Evolutionary conservation across 768 basidiomycete species (phyloP).

Genomic region (Auricularia sp.): DNA sequence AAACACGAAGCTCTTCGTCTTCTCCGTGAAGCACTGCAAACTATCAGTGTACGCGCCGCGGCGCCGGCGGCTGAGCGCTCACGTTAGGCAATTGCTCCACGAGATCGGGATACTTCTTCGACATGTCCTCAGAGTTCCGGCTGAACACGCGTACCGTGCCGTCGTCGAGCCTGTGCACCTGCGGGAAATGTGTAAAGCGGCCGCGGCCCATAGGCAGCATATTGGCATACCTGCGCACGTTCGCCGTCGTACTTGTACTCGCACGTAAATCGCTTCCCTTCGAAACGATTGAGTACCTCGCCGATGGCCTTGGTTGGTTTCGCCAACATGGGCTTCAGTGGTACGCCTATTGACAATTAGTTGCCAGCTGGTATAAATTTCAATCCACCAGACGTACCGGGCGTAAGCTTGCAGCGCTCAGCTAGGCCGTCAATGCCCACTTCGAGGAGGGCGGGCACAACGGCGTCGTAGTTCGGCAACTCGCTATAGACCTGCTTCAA

Average conservation of each 20-base stretch:
- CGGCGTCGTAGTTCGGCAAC: conserved; percentile 83
- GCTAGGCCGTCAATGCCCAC: conserved; percentile 61
- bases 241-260: conserved; percentile 99
- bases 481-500: conserved; percentile 94
- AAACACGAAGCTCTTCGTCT: conserved; percentile 82
- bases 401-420: conserved; percentile 79
- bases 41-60: background rate
- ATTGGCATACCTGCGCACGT: conserved; percentile 64
- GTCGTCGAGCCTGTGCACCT: conserved; percentile 77
- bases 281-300: conserved; percentile 94
- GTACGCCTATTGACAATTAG: conserved; percentile 38
- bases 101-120: conserved; percentile 97
- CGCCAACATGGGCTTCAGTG: conserved; percentile 96
- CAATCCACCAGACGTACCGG: conserved; percentile 36
- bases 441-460: conserved; percentile 81
- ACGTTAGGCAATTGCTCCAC: conserved; percentile 86
- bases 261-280: conserved; percentile 90
- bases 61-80: conserved; percentile 8
- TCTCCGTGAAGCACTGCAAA: conserved; percentile 70
- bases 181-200: background rate
- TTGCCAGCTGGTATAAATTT: background rate
- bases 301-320: conserved; percentile 98
- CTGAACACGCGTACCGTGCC: conserved; percentile 88
- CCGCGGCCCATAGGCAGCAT: background rate
- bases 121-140: conserved; percentile 98